Conservation (phyloP, 2,329 filamentous ascomycete species). For the Pseudonectria foliicola region DNA sequence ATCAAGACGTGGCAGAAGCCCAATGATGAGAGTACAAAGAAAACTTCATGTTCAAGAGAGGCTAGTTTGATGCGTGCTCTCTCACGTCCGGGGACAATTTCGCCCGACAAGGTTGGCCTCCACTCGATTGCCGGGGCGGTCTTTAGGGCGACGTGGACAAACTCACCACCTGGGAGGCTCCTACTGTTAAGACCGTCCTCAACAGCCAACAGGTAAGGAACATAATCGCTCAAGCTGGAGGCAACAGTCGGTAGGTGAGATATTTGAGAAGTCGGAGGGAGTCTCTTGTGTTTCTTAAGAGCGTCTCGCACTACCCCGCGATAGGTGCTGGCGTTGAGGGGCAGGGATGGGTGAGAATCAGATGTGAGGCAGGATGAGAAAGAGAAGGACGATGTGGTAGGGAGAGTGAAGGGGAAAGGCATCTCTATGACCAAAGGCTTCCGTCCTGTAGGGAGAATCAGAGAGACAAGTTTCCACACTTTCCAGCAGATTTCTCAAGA, state of each 20-base stretch:
- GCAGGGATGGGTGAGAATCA: conserved; percentile 81
- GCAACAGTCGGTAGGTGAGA: conserved; percentile 65
- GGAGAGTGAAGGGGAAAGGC: conserved; percentile 84
- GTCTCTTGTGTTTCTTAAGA: conserved; percentile 82
- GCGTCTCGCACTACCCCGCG: conserved; percentile 76
- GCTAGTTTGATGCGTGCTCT: conserved; percentile 59
- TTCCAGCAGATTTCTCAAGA: too few relatives aligned
- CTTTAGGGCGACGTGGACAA: conserved; percentile 60
- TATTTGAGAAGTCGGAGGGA: conserved; percentile 64
- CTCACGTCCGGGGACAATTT: conserved; percentile 57
- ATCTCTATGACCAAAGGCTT: conserved; percentile 47
- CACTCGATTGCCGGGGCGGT: conserved; percentile 64
- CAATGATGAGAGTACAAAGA: conserved; percentile 69
- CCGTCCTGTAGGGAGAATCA: too few relatives aligned
- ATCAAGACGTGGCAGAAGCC: conserved; percentile 67
- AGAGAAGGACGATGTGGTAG: conserved; percentile 81
- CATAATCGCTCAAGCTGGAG: conserved; percentile 64
- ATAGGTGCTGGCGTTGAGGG: conserved; percentile 72
- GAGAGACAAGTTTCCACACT: too few relatives aligned
- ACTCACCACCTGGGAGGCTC: conserved; percentile 40
- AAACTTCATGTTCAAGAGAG: conserved; percentile 76
- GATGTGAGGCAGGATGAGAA: conserved; percentile 73
- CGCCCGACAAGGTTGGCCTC: conserved; percentile 69
- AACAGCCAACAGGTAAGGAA: conserved; percentile 76
- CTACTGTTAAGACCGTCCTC: conserved; percentile 60